Evolutionary conservation across 1,284 basidiomycete species (phyloP), one percentile per base, ranked within the genome.

Genomic region (Uromyces viciae-fabae): DNA sequence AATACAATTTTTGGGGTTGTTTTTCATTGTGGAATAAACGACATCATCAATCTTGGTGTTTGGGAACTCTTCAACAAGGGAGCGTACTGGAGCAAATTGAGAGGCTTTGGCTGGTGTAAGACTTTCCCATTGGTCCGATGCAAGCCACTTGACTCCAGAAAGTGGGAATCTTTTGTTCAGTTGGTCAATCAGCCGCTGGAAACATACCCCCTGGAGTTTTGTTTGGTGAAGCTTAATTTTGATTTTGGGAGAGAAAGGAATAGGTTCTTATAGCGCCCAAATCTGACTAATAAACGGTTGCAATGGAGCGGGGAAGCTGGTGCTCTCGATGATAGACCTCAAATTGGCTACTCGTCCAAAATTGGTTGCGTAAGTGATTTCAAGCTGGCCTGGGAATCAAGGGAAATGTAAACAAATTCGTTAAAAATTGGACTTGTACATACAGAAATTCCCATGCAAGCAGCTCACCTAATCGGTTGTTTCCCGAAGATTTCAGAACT

Each of bases 401-500:
- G 46, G 11, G 22, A 49, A 49, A 49, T 49, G 11, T 22, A 49
- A 49, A 22, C 46, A 49, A 11, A 49, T 49, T 11, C 11, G 22
- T 49, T 49, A 11, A 49, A 49, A 49, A 11, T 49, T 11, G 31
- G 28, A 9, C 9, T 25, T 60, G 31, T 60, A 25, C 14, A 60
- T 25, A 14, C 28, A 60, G 25, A 60, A 60, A 25, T 25, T n/a
- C n/a, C n/a, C n/a, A n/a, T n/a, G n/a, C n/a, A n/a, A n/a, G n/a
- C 9, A 60, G 31, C 14, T 71, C 38, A 76, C 75, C 75, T 3
- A 66, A 3, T 40, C 38, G 42, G 9, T 77, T 77, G 56, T 77
- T 77, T 25, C 33, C 43, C 25, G 56, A 36, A 0, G 46, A 8
- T 40, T 77, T 77, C 0, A 77, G 36, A 22, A 77, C 33, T n/a